Evolutionary conservation across 1,139 yeast species (phyloP).

Genomic region (Geotrichum restrictum): DNA sequence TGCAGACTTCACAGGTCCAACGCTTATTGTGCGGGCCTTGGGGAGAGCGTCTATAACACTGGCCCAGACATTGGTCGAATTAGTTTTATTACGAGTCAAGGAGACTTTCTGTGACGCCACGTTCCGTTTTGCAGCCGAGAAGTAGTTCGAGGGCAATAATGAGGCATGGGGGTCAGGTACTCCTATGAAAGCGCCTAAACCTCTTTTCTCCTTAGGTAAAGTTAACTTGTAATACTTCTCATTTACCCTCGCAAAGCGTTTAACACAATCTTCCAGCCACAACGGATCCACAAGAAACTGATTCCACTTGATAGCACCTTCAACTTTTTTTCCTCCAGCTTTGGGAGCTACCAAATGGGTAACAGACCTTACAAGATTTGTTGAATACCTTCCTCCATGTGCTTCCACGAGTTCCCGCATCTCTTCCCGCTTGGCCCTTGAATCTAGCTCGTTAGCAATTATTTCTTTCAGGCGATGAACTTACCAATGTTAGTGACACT

Average conservation of each 20-base stretch:
- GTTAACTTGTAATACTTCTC: conserved; percentile 46
- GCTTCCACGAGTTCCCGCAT: conserved; percentile 43
- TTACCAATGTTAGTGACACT: conserved; percentile 51
- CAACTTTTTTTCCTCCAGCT: conserved; percentile 61
- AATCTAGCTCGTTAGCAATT: conserved; percentile 4
- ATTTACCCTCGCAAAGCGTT: conserved; percentile 57
- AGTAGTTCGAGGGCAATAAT: conserved; percentile 13
- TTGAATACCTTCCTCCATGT: conserved; percentile 59
- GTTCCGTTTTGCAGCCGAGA: conserved; percentile 17
- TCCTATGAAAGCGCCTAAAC: conserved; percentile 52
- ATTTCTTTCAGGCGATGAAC: conserved; percentile 12
- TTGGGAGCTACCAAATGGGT: conserved; percentile 45
- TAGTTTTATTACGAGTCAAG: conserved; percentile 23
- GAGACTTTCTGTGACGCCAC: conserved; percentile 12
- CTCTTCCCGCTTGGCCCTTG: conserved; percentile 34
- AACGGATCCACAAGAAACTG: conserved; percentile 68
- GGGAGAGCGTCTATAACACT: conserved; percentile 25
- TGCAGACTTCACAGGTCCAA: background rate
- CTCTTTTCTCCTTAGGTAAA: conserved; percentile 39
- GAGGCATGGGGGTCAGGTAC: conserved; percentile 23
- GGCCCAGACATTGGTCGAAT: conserved; percentile 28
- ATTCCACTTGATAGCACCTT: conserved; percentile 63
- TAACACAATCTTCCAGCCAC: conserved; percentile 65
- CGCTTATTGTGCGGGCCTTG: background rate
- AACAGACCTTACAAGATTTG: conserved; percentile 52